These are phyloP conservation scores for Elymus sibiricus DNA, from an alignment of 176 grass and related monocot genomes.

Conservation along the genomic window DNA sequence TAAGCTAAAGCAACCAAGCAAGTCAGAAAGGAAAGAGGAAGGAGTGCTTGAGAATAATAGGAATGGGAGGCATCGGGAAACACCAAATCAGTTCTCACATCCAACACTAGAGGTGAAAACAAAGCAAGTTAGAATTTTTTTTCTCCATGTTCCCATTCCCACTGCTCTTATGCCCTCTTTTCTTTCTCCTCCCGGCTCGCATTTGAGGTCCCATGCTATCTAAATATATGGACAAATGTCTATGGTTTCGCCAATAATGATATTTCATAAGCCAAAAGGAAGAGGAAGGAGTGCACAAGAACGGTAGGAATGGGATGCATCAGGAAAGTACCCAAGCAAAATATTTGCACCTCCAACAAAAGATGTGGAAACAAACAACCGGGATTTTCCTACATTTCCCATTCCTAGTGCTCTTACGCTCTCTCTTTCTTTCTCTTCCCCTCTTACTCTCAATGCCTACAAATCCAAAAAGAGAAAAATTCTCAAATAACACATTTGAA, in stretches of 20 bases:
- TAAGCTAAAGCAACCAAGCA: background rate
- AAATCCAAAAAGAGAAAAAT: too few relatives aligned
- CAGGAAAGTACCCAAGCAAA: background rate
- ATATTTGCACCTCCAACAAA: background rate
- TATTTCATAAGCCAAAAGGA: constrained; percentile 13
- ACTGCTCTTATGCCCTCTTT: constrained; percentile 14
- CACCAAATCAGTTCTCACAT: too few relatives aligned
- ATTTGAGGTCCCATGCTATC: too few relatives aligned
- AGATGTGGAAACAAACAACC: background rate
- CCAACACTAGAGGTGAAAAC: too few relatives aligned
- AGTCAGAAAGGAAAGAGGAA: constrained; percentile 13
- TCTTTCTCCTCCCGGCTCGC: constrained; percentile 21
- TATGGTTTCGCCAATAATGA: background rate
- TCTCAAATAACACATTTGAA: background rate
- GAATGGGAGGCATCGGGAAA: too few relatives aligned
- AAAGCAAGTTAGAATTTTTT: too few relatives aligned
- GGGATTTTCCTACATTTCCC: constrained; percentile 14
- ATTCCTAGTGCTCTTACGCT: background rate
- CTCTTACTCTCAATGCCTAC: background rate
- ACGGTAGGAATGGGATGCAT: background rate
- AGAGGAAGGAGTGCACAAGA: constrained; percentile 23
- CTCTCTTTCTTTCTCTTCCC: constrained; percentile 31
- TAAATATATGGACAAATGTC: background rate
- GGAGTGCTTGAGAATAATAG: background rate
- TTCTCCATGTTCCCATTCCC: constrained; percentile 7